Percentiles rank a stretch among this genome's conserved stretches.
Conservation (phyloP, 192 early-diverging fungal species). For the Coemansia sp. region DNA sequence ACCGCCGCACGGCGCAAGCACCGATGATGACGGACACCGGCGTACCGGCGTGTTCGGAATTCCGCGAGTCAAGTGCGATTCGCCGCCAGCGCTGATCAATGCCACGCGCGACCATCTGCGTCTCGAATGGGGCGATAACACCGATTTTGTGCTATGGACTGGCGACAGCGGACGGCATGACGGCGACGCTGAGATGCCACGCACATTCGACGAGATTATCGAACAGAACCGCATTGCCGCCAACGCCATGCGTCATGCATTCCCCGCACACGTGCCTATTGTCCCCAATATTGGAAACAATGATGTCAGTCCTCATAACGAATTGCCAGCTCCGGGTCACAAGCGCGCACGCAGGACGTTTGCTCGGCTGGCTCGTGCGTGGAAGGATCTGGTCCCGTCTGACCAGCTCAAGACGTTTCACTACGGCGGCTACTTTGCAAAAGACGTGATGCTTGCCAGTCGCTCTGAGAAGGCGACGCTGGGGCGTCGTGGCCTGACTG, state of each 20-base stretch:
- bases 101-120: conserved; percentile 60
- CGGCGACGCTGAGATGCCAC: conserved; percentile 62
- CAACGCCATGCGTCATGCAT: conserved; percentile 49
- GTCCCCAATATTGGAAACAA: conserved; percentile 65
- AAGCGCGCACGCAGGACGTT: conserved; percentile 56
- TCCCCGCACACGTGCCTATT: conserved; percentile 23
- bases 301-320: conserved; percentile 72
- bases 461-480: too few species aligned
- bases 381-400: conserved; percentile 62
- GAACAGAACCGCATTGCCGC: conserved; percentile 58
- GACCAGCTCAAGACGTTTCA: conserved; percentile 63
- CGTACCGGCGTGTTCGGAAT: conserved; percentile 59
- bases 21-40: conserved; percentile 31
- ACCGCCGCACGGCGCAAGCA: conserved; percentile 4
- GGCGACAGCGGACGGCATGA: conserved; percentile 76
- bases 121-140: conserved; percentile 29
- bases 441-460: conserved; percentile 42
- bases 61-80: conserved; percentile 62
- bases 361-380: conserved; percentile 55
- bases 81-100: conserved; percentile 58
- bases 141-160: conserved; percentile 75
- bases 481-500: conserved; percentile 44
- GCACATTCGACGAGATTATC: conserved; percentile 63
- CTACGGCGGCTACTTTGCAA: conserved; percentile 67
- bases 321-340: conserved; percentile 51